These are phyloP conservation scores for Saksenaea oblongispora DNA, from an alignment of 371 early-diverging fungal species.

Conservation along the genomic window DNA sequence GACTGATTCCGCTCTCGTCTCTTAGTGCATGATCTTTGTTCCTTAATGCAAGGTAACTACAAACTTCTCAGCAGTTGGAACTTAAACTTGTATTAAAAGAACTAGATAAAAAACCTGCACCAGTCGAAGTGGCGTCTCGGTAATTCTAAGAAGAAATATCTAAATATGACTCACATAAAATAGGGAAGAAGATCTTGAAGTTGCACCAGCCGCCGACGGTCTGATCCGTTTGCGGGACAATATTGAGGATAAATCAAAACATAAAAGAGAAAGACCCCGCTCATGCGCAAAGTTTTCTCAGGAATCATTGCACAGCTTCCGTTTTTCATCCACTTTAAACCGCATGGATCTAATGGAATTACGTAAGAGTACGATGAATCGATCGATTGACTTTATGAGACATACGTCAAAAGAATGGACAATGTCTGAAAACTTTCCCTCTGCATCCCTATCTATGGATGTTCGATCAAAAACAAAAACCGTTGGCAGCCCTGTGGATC, in stretches of 20 bases:
- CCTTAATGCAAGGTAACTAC: neutral
- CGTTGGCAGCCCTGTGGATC: conserved; percentile 18
- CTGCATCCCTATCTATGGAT: conserved; percentile 19
- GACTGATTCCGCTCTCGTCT: neutral
- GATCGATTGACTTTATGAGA: conserved; percentile 52
- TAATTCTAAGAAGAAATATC: neutral
- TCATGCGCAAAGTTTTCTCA: conserved; percentile 39
- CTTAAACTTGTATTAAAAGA: neutral
- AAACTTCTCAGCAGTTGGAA: neutral
- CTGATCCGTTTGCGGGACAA: conserved; percentile 36
- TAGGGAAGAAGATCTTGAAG: conserved; percentile 19
- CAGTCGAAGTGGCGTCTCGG: conserved; percentile 2
- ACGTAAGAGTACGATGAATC: conserved; percentile 44
- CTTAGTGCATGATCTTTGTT: neutral
- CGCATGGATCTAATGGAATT: conserved; percentile 31
- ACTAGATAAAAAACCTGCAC: neutral
- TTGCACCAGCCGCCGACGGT: conserved; percentile 28
- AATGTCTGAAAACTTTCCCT: conserved; percentile 32
- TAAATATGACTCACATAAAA: neutral
- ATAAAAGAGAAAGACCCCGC: conserved; percentile 7
- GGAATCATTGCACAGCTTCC: conserved; percentile 60
- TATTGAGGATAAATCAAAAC: conserved; percentile 4
- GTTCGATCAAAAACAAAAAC: conserved; percentile 21
- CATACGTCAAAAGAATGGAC: conserved; percentile 29
- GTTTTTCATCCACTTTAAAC: conserved; percentile 39